Evolutionary conservation across 2,329 filamentous ascomycete species (phyloP), one percentile per base, ranked within the genome.

Genomic region (Botryotinia calthae): DNA sequence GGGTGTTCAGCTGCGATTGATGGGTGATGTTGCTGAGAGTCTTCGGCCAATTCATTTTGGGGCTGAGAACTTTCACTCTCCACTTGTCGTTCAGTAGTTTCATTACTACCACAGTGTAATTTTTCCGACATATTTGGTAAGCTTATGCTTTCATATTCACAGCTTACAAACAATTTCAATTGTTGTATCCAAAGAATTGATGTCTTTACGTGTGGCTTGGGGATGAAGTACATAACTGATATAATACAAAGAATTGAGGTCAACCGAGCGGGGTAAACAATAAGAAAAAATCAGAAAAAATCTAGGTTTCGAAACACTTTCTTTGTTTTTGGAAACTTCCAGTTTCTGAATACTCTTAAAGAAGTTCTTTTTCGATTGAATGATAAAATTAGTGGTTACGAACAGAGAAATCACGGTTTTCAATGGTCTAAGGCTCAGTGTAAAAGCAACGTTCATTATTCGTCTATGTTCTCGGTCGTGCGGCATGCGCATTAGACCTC

Each of bases 281-380:
- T 12, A 51, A n/a, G 10, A 51, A 51, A n/a, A 51, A n/a, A 51
- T 14, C 1, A 14, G 48, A 51, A n/a, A 12, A 14, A 0, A n/a
- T n/a, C 14, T 1, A 14, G 4, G 25, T n/a, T 51, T 14, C 10
- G 1, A 0, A 6, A n/a, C 48, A 6, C 48, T n/a, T n/a, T n/a
- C 48, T 51, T 51, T 48, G 22, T 48, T 48, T 25, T 25, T 25
- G 46, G 12, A 10, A 25, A 0, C 0, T 0, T 12, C 12, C 4
- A 12, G 10, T 4, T 25, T n/a, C 0, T n/a, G 3, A 51, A 51
- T 14, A 14, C 3, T 34, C 34, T 34, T 34, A 34, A 34, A 34
- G 34, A 34, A 34, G 34, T 6, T 34, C 5, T 34, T 6, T 34
- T 6, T 6, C 34, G 5, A 34, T 34, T 34, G 7, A 34, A 34